Evolutionary conservation across 768 basidiomycete species (phyloP), one percentile per base, ranked within the genome.

Genomic region (Suillus subaureus): DNA sequence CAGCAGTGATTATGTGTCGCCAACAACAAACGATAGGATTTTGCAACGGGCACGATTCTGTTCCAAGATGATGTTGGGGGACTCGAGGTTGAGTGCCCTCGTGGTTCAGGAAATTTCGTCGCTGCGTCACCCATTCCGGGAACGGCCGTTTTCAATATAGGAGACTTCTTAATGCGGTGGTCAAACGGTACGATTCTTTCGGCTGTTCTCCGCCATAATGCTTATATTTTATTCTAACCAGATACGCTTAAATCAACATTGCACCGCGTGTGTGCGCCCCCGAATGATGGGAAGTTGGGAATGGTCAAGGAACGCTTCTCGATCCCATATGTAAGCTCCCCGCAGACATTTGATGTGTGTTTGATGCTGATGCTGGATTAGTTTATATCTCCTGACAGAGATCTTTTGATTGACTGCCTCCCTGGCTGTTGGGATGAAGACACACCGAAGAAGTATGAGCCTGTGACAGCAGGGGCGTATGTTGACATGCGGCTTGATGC

Each of bases 51-150:
- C 21, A 90, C 88, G 61, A 73, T 88, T 8, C 74, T 90, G 4
- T 79, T 89, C 60, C 88, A 89, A 73, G 87, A 89, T 68, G 78
- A 82, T 6, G 79, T 83, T 3, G 87, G 88, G 7, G 89, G 89
- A 0, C 78, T 89, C 4, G 87, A 90, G 70, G 83, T 89, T 6
- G 85, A 89, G 70, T 82, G 85, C 70, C 85, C 86, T 0, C 75
- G 79, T 47, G 69, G 74, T 23, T 80, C 84, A 6, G 86, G 84
- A 2, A 61, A 72, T 51, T 84, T 83, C 68, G 64, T 73, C 77
- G 74, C 80, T 39, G 83, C 79, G 1, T 75, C 79, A 5, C 81
- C 85, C 1, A 66, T 86, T 21, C 77, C 80, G 11, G 83, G 81
- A 4, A 77, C 84, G 0, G 70, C 86, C 13, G 76, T 86, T 12